Percentiles rank a stretch among this genome's conserved stretches.
Conservation (phyloP, 1,139 yeast species). For the Diutina siamensis region DNA sequence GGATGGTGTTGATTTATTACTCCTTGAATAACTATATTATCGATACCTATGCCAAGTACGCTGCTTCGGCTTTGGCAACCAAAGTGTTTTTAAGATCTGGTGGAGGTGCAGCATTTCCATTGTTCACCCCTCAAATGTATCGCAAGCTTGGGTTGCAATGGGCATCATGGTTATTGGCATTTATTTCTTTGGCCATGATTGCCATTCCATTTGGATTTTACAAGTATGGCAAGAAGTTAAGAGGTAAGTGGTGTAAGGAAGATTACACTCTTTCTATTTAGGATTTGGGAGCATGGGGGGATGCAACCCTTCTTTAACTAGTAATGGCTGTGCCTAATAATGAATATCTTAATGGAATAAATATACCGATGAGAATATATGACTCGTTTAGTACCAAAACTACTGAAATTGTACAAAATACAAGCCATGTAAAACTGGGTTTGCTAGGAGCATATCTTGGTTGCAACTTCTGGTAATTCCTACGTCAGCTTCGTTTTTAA, state of each 20-base stretch:
- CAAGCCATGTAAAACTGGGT: no score
- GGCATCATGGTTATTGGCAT: constrained; percentile 80
- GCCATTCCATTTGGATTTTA: constrained; percentile 73
- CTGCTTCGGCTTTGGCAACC: constrained; percentile 88
- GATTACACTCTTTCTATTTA: constrained; percentile 37
- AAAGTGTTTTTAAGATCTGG: constrained; percentile 80
- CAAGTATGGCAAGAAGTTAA: constrained; percentile 51
- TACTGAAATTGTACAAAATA: no score
- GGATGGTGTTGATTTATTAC: constrained; percentile 83
- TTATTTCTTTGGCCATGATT: constrained; percentile 73
- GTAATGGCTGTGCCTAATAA: no score
- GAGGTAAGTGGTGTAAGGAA: constrained; percentile 56
- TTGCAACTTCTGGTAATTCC: no score
- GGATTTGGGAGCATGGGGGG: no score
- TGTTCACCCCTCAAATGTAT: constrained; percentile 79
- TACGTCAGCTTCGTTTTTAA: no score
- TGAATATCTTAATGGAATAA: no score
- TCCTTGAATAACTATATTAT: constrained; percentile 82
- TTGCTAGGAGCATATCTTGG: no score
- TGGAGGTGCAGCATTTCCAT: constrained; percentile 87
- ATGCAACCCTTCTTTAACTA: no score
- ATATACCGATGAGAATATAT: no score
- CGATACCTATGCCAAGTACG: constrained; percentile 75
- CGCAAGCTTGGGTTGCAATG: constrained; percentile 61
- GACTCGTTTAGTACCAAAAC: no score